Percentiles rank a stretch among this genome's conserved stretches.
phyloP scores from a whole-genome alignment of 1,139 yeast genomes.

The Wickerhamomyces sp. region DNA sequence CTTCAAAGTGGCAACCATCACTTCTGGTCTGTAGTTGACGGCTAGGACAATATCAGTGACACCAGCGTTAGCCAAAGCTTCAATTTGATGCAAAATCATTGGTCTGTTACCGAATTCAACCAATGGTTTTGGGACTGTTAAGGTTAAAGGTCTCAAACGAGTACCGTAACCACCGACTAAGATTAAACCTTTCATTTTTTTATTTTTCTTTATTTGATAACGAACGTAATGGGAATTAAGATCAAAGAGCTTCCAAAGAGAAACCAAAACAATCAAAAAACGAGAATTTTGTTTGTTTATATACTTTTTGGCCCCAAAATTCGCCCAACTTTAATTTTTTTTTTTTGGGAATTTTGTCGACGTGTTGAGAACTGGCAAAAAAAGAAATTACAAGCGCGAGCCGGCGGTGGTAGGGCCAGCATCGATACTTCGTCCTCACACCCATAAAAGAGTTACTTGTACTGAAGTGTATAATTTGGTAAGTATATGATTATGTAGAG shows the following conservation, averaged over 20 bases:
- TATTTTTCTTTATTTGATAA: constrained; percentile 3
- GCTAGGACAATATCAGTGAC: constrained; percentile 98
- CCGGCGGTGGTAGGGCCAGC: too few relatives aligned
- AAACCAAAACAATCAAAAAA: neutral
- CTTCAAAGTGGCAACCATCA: constrained; percentile 92
- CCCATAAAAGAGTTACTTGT: too few relatives aligned
- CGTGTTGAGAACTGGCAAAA: neutral
- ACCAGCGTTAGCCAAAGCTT: constrained; percentile 97
- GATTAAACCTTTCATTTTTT: constrained; percentile 89
- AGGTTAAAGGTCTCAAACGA: constrained; percentile 97
- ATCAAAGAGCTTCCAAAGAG: neutral
- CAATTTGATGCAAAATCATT: constrained; percentile 94
- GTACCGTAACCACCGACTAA: constrained; percentile 99
- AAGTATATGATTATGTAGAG: too few relatives aligned
- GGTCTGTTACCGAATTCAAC: constrained; percentile 99
- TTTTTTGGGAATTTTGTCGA: neutral
- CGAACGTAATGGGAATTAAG: constrained; percentile 2
- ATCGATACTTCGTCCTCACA: too few relatives aligned
- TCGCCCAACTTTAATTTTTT: neutral
- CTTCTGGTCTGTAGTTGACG: constrained; percentile 99
- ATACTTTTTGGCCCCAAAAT: constrained; percentile 1
- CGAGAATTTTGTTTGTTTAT: neutral
- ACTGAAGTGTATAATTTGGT: too few relatives aligned
- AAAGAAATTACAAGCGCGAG: neutral
- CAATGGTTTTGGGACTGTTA: constrained; percentile 96